Percentiles rank a stretch among this genome's conserved stretches.
Conservation (phyloP, 352 stramenopile species). For the Phytophthora meadii region DNA sequence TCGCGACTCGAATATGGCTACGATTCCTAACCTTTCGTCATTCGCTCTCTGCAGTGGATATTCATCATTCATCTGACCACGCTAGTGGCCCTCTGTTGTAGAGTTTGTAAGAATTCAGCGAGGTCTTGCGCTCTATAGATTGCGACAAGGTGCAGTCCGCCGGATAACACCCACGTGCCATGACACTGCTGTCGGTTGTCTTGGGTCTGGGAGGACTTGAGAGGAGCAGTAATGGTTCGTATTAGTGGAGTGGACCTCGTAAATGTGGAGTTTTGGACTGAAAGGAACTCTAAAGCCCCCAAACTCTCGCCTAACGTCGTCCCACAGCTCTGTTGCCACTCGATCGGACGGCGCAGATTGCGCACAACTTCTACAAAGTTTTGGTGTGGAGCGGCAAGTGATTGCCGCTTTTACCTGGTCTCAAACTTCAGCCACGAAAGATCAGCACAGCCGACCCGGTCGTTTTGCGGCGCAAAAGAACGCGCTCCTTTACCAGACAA, state of each 20-base stretch:
- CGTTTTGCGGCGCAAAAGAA: constrained; percentile 27
- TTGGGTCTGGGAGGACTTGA: constrained; percentile 11
- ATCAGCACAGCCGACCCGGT: constrained; percentile 8
- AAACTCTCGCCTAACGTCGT: constrained; percentile 5
- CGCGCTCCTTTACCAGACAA: constrained; percentile 29
- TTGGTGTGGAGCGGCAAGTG: neutral
- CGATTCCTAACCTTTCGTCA: constrained; percentile 12
- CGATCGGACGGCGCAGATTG: constrained; percentile 28
- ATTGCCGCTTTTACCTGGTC: neutral
- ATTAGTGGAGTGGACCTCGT: neutral
- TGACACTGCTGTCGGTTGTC: constrained; percentile 22
- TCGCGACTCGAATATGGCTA: neutral
- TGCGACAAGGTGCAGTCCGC: constrained; percentile 22
- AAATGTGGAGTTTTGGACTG: constrained; percentile 7
- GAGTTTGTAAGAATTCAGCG: constrained; percentile 23
- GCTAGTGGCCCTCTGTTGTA: neutral
- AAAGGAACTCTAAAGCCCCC: constrained; percentile 7
- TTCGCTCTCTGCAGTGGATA: constrained; percentile 18
- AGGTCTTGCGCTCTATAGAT: constrained; percentile 9
- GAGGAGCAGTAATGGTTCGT: constrained; percentile 22
- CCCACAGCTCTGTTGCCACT: constrained; percentile 14
- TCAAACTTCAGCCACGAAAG: constrained; percentile 25
- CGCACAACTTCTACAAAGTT: constrained; percentile 10
- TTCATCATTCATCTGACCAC: constrained; percentile 10
- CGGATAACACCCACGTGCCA: neutral